phyloP scores from a whole-genome alignment of 2,329 filamentous ascomycete species.

The Cordyceps militaris region DNA sequence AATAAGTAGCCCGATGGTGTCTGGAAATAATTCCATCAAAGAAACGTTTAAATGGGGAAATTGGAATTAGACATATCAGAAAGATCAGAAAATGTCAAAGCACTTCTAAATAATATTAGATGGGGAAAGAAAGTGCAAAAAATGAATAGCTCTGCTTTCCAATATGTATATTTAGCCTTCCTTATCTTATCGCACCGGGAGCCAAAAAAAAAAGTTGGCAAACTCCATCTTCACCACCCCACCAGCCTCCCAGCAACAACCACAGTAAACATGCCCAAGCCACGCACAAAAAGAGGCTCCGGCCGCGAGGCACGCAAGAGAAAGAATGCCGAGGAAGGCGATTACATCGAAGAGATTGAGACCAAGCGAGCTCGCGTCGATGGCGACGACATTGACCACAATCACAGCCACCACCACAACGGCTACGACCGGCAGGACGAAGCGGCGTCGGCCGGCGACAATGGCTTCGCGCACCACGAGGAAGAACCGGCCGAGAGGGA shows the following conservation, averaged over 20 bases:
- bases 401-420: conserved; percentile 15
- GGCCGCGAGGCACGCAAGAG: conserved; percentile 35
- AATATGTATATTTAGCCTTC: background rate
- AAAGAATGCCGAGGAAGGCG: conserved; percentile 27
- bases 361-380: conserved; percentile 21
- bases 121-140: too few species aligned
- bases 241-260: conserved; percentile 11
- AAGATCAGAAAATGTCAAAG: too few species aligned
- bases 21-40: too few species aligned
- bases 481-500: conserved; percentile 48
- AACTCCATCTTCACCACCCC: background rate
- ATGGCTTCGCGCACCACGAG: conserved; percentile 16
- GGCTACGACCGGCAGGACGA: conserved; percentile 14
- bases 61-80: too few species aligned
- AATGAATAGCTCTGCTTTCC: too few species aligned
- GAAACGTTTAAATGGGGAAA: too few species aligned
- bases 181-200: conserved; percentile 11
- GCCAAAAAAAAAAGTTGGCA: conserved; percentile 8
- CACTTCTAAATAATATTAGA: too few species aligned
- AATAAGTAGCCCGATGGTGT: too few species aligned
- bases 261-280: conserved; percentile 34
- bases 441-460: conserved; percentile 9
- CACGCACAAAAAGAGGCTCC: conserved; percentile 34
- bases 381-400: conserved; percentile 17
- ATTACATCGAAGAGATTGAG: conserved; percentile 16